phyloP scores from a whole-genome alignment of 345 rosid genomes.

The Xanthoceras sorbifolium region DNA sequence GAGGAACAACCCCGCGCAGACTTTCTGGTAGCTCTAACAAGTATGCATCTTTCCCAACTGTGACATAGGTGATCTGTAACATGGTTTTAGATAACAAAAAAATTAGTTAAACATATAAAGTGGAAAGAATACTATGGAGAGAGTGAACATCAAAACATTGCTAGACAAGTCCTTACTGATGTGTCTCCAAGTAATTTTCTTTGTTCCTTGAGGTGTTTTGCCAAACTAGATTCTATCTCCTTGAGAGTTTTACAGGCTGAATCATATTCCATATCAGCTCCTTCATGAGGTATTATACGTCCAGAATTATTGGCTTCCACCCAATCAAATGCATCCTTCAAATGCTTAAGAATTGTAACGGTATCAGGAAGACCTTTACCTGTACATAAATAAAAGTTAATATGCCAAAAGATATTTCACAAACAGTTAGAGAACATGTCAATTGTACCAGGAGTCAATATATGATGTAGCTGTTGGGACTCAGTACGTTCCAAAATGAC shows the following conservation, averaged over 20 bases:
- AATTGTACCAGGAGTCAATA: slow-evolving; percentile 73
- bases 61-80: slow-evolving; percentile 76
- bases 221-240: slow-evolving; percentile 65
- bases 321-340: slow-evolving; percentile 96
- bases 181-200: slow-evolving; percentile 72
- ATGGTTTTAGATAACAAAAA: slow-evolving; percentile 20
- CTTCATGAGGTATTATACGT: slow-evolving; percentile 84
- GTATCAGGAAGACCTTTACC: slow-evolving; percentile 72
- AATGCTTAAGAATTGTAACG: slow-evolving; percentile 59
- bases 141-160: slow-evolving; percentile 17
- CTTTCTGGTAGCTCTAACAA: slow-evolving; percentile 88
- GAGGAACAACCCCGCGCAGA: slow-evolving; percentile 72
- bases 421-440: slow-evolving; percentile 9
- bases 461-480: slow-evolving; percentile 62
- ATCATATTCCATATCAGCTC: slow-evolving; percentile 82
- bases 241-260: slow-evolving; percentile 56
- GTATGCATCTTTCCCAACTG: slow-evolving; percentile 89
- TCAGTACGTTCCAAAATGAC: slow-evolving; percentile 62
- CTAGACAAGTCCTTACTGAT: slow-evolving; percentile 54
- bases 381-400: slow-evolving; percentile 32
- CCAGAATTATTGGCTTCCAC: slow-evolving; percentile 84
- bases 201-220: slow-evolving; percentile 86
- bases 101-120: slow-evolving; percentile 29
- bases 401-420: slow-evolving; percentile 28
- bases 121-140: slow-evolving; percentile 8